Conservation (phyloP, 257 asterid species). For the Fraxinus pennsylvanica region DNA sequence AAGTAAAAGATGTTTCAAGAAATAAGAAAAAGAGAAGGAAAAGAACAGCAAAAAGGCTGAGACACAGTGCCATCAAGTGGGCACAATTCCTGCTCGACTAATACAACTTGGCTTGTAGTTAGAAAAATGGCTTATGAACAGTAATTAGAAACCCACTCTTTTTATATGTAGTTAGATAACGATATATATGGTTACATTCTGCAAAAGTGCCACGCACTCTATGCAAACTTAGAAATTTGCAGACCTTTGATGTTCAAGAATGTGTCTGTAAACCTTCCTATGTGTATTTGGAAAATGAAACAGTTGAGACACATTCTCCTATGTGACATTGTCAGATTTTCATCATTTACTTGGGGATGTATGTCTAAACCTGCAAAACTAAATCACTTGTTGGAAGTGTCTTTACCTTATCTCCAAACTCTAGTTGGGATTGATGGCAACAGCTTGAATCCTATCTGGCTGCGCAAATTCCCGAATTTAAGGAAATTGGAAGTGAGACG, state of each 20-base stretch:
- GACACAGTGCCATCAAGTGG: too few species aligned
- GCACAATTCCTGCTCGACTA: too few species aligned
- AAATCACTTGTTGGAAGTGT: not conserved
- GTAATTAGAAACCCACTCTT: too few species aligned
- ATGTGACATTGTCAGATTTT: not conserved
- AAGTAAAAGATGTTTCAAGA: too few species aligned
- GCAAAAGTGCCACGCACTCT: not conserved
- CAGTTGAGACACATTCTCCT: conserved; percentile 14
- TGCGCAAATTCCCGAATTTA: conserved; percentile 1
- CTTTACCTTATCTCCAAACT: conserved; percentile 22
- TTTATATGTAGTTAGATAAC: too few species aligned
- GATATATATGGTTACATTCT: too few species aligned
- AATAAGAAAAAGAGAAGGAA: too few species aligned
- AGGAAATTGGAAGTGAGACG: conserved; percentile 15
- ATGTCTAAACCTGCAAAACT: too few species aligned
- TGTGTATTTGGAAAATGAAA: conserved; percentile 14
- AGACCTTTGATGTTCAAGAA: conserved; percentile 12
- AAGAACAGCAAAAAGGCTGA: too few species aligned
- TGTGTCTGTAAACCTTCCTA: not conserved
- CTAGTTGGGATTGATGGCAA: not conserved
- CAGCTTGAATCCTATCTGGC: not conserved
- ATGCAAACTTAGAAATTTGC: conserved; percentile 15
- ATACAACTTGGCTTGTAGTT: too few species aligned
- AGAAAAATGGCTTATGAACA: too few species aligned
- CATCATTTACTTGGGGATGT: not conserved